phyloP scores from a whole-genome alignment of 208 protist genomes.

The Jaenimonas drosophilae region DNA sequence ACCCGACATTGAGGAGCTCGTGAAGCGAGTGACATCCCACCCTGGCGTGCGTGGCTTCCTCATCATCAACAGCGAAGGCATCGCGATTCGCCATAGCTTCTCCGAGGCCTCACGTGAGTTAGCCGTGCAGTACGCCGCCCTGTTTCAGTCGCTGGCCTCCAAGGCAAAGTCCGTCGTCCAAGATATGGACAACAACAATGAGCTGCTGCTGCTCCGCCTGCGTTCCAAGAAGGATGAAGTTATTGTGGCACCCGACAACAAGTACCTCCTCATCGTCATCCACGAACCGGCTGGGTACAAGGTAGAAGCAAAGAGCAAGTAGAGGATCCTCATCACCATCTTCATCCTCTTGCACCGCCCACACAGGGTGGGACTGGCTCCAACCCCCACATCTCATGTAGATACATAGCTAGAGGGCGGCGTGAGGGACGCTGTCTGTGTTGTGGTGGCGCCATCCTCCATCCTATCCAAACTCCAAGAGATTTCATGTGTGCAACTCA shows the following conservation, averaged over 20 bases:
- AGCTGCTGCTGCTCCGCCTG: conserved; percentile 93
- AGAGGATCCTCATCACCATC: neutral
- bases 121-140: conserved; percentile 90
- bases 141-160: conserved; percentile 89
- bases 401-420: too few relatives aligned
- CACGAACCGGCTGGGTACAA: conserved; percentile 58
- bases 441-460: too few relatives aligned
- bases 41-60: conserved; percentile 92
- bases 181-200: conserved; percentile 92
- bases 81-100: conserved; percentile 91
- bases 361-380: too few relatives aligned
- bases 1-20: conserved; percentile 94
- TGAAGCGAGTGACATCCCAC: conserved; percentile 93
- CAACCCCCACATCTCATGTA: too few relatives aligned
- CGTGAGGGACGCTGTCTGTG: too few relatives aligned
- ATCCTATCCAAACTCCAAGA: too few relatives aligned
- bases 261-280: conserved; percentile 87
- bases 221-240: conserved; percentile 95
- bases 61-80: conserved; percentile 94
- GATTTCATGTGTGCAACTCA: too few relatives aligned
- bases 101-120: conserved; percentile 77
- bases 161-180: conserved; percentile 87
- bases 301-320: neutral
- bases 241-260: conserved; percentile 92
- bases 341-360: neutral